Evolutionary conservation across 1,284 basidiomycete genomes (phyloP).

Genomic region (Fomitopsis schrenkii): DNA sequence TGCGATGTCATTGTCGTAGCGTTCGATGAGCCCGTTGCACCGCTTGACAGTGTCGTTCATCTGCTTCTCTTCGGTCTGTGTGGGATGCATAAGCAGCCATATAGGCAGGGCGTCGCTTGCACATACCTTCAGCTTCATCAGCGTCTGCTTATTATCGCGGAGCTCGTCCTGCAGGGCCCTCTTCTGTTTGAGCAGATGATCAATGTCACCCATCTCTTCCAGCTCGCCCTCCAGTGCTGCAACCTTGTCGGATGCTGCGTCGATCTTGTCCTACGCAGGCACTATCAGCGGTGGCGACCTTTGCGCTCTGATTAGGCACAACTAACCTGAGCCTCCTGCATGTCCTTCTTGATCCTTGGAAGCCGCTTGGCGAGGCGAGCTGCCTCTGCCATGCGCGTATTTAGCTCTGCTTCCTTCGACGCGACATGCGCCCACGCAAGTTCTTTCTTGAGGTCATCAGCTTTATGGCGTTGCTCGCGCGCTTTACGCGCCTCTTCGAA

Average conservation of each 20-base stretch:
- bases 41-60: conserved; percentile 42
- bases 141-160: conserved; percentile 39
- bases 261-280: conserved; percentile 31
- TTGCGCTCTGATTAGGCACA: neutral
- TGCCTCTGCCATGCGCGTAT: conserved; percentile 44
- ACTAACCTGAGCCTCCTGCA: conserved; percentile 45
- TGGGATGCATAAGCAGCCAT: neutral
- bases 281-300: neutral
- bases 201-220: conserved; percentile 46
- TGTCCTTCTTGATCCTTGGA: conserved; percentile 45
- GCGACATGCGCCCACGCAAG: conserved; percentile 88
- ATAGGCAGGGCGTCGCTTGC: conserved; percentile 10
- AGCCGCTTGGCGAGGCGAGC: conserved; percentile 44
- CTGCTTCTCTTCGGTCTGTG: conserved; percentile 19
- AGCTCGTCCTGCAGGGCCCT: conserved; percentile 41
- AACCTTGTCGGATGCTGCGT: conserved; percentile 43
- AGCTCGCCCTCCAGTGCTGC: conserved; percentile 43
- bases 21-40: conserved; percentile 42
- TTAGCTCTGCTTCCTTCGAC: conserved; percentile 65
- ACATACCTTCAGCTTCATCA: conserved; percentile 43
- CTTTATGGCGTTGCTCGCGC: conserved; percentile 63
- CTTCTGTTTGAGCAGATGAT: conserved; percentile 44
- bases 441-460: conserved; percentile 73
- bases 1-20: conserved; percentile 48
- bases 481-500: conserved; percentile 75